phyloP scores from a whole-genome alignment of 148 eudicot genomes.

The Vaccinium corymbosum region DNA sequence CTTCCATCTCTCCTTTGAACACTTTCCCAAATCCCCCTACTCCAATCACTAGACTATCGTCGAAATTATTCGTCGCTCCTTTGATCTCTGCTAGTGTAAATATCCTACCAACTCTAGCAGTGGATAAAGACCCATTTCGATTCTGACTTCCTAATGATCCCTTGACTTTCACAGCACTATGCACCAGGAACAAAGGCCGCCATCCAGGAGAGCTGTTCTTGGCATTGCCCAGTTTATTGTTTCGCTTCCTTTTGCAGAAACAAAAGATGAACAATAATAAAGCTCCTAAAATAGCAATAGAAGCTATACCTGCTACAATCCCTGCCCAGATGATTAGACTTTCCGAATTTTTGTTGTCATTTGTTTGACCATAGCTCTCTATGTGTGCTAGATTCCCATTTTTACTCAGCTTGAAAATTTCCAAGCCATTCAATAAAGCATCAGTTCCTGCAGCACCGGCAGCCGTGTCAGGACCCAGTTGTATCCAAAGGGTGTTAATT shows the following conservation, averaged over 20 bases:
- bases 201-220: constrained; percentile 14
- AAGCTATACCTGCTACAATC: constrained; percentile 14
- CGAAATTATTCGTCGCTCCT: constrained; percentile 16
- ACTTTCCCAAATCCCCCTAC: constrained; percentile 27
- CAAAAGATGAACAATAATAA: background rate
- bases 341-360: background rate
- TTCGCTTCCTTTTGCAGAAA: constrained; percentile 4
- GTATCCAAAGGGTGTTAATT: constrained; percentile 18
- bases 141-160: constrained; percentile 8
- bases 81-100: constrained; percentile 18
- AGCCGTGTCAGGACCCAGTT: constrained; percentile 18
- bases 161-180: constrained; percentile 7
- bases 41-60: constrained; percentile 21
- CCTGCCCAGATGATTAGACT: constrained; percentile 15
- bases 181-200: constrained; percentile 5
- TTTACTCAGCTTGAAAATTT: constrained; percentile 21
- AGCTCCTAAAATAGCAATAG: constrained; percentile 13
- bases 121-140: constrained; percentile 1
- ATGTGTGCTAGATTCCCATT: constrained; percentile 21
- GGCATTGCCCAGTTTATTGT: background rate
- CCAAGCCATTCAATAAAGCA: constrained; percentile 23
- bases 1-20: constrained; percentile 20
- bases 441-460: constrained; percentile 10
- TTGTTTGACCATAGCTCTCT: background rate
- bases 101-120: constrained; percentile 13